These are phyloP conservation scores for Backusella tuberculispora DNA, from an alignment of 192 early-diverging fungal species.

Conservation along the genomic window DNA sequence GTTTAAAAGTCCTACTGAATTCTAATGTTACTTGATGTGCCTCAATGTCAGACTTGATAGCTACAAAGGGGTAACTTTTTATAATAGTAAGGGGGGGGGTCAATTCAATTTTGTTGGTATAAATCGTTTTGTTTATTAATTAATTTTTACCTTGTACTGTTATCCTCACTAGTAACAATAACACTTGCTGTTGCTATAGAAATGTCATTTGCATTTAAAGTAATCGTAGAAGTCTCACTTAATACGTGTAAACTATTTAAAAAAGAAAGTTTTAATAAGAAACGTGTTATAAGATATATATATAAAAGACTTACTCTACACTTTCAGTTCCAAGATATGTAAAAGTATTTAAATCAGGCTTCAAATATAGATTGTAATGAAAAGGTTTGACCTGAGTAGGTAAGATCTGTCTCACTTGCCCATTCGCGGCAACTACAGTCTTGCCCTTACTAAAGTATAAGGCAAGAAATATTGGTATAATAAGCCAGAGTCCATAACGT, in stretches of 20 bases:
- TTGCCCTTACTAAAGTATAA: conserved; percentile 5
- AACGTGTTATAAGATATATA: neutral
- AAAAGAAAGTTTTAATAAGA: neutral
- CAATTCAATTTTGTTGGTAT: conserved; percentile 24
- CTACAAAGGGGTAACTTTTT: neutral
- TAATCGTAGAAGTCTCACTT: conserved; percentile 61
- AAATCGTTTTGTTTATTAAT: neutral
- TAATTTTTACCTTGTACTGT: conserved; percentile 4
- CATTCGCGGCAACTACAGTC: neutral
- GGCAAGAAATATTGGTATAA: conserved; percentile 13
- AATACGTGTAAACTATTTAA: conserved; percentile 55
- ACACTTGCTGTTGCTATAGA: conserved; percentile 55
- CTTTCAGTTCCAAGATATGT: conserved; percentile 77
- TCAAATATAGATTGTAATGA: conserved; percentile 80
- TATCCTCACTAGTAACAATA: neutral
- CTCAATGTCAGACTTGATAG: neutral
- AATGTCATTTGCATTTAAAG: conserved; percentile 69
- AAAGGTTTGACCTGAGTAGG: conserved; percentile 81
- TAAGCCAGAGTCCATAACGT: conserved; percentile 2
- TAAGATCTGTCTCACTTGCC: conserved; percentile 61
- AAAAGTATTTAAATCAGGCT: conserved; percentile 77
- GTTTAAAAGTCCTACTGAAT: conserved; percentile 61
- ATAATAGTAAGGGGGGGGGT: neutral
- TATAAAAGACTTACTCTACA: conserved; percentile 57
- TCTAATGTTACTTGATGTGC: conserved; percentile 57